Base-by-base conservation (phyloP, 2,329 filamentous ascomycete species). In the Phaeoacremonium minimum region DNA sequence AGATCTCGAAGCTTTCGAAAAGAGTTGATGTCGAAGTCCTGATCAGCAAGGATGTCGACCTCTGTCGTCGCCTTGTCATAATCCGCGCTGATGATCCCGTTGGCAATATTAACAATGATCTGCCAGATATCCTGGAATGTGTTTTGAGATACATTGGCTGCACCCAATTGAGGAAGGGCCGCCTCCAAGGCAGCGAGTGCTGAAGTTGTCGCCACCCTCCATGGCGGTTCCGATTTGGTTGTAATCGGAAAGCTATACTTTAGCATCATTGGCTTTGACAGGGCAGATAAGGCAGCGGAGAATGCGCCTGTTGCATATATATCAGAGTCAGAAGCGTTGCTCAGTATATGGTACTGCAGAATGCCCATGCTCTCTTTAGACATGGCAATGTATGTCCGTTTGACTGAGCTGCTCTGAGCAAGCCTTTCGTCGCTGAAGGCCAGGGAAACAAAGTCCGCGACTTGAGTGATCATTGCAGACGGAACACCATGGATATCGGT, bases 301-400 rank as follows among this genome's bases (percentile, higher is more conserved):
- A 94, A 69, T 1, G 87, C 80, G 2, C 80, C 80, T 30, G 79
- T 80, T 2, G 64, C 66, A 51, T 90, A 89, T 0, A 95, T 77
- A 22, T 85, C 78, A n/a, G 66, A 52, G 16, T 85, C 78, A 0
- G 64, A 57, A 0, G 78, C 73, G 44, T 87, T 80, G 13, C 67
- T 61, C 4, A 78, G 59, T 4, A 84, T 66, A 3, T 87, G 61
- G 0, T 62, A 64, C 44, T 85, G 71, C 3, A 94, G 60, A 31
- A 88, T 75, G 3, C 72, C 66, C 73, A 95, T 93, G 40, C 84
- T 80, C 15, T 78, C 77, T 57, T 93, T 95, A 2, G 90, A 88
- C 53, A 97, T 77, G 20, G 93, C 91, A 37, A 98, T 80, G 53
- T 89, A 97, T 0, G 88, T 95, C 6, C 87, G 85, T 79, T 79